These are phyloP conservation scores for Saccharomycopsis sp. DNA, from an alignment of 805 yeast genomes.

Conservation along the genomic window DNA sequence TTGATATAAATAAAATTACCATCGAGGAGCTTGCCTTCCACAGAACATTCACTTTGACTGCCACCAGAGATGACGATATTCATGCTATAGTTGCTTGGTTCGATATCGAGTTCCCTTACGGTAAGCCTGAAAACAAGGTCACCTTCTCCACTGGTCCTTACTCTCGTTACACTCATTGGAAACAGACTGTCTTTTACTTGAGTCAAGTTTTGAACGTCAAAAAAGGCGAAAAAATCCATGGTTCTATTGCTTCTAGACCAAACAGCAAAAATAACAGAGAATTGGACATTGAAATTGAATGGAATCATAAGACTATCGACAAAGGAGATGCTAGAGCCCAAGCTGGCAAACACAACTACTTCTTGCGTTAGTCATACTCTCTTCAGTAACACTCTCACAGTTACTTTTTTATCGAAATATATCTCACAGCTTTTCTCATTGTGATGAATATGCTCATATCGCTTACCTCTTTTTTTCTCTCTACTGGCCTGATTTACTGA, in stretches of 20 bases:
- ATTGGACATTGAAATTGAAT: slow-evolving; percentile 69
- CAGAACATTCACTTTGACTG: slow-evolving; percentile 60
- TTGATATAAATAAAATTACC: slow-evolving; percentile 85
- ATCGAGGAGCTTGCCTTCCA: slow-evolving; percentile 76
- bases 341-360: slow-evolving; percentile 55
- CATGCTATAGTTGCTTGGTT: slow-evolving; percentile 95
- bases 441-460: neutral
- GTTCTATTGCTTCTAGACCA: slow-evolving; percentile 71
- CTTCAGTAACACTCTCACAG: neutral
- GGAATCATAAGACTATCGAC: slow-evolving; percentile 37
- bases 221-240: slow-evolving; percentile 68
- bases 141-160: slow-evolving; percentile 91
- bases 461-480: neutral
- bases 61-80: slow-evolving; percentile 70
- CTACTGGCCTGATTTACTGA: neutral
- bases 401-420: neutral
- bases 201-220: slow-evolving; percentile 71
- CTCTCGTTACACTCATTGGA: slow-evolving; percentile 96
- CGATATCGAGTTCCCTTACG: slow-evolving; percentile 81
- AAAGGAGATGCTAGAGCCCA: slow-evolving; percentile 45
- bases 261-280: slow-evolving; percentile 79
- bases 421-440: neutral
- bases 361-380: slow-evolving; percentile 48
- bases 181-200: slow-evolving; percentile 91
- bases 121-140: slow-evolving; percentile 40